Base-by-base conservation (phyloP, 768 basidiomycete genomes). In the Leccinum obscurum region DNA sequence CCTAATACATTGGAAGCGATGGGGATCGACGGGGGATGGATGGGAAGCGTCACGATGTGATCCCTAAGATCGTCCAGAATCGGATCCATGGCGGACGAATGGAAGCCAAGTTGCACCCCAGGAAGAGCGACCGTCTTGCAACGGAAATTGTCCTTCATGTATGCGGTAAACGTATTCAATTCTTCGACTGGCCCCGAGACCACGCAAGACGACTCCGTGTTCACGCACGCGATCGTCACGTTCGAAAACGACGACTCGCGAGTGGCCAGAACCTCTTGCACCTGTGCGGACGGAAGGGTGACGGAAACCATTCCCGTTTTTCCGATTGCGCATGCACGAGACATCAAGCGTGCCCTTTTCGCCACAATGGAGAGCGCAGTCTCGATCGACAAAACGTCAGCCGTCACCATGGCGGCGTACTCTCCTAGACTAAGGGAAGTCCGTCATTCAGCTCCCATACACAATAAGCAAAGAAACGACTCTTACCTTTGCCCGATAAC, bases 401-500 rank as follows among this genome's bases (percentile, higher is more conserved):
- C 84, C n/a, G 80, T 74, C 17, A 86, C 85, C 44, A 91, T 79
- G 10, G 87, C 89, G 8, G 84, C 85, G 57, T 89, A 91, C 75
- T 92, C 90, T 44, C 90, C 90, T 17, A 92, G 78, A 70, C 90
- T 92, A 60, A n/a, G n/a, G 10, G 46, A 48, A 50, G 8, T 4
- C 35, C 32, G 57, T n/a, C 6, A 3, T 7, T 72, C 17, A 41
- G 39, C 14, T 41, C 17, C 11, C 28, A 2, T 5, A 44, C 13
- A 26, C 28, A 41, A n/a, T 9, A n/a, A 37, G 37, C 1, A 20
- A 20, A 26, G 20, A 53, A 62, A 48, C 10, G 39, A 68, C 79
- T 58, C 53, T n/a, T 41, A 90, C 90, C 90, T 92, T 65, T 91
- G 89, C 3, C 90, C 89, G 17, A 86, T 77, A 14, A 89, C 83